Percentiles rank a stretch among this genome's conserved stretches.
Conservation (phyloP, 1,284 basidiomycete genomes). For the Coniophora puteana region DNA sequence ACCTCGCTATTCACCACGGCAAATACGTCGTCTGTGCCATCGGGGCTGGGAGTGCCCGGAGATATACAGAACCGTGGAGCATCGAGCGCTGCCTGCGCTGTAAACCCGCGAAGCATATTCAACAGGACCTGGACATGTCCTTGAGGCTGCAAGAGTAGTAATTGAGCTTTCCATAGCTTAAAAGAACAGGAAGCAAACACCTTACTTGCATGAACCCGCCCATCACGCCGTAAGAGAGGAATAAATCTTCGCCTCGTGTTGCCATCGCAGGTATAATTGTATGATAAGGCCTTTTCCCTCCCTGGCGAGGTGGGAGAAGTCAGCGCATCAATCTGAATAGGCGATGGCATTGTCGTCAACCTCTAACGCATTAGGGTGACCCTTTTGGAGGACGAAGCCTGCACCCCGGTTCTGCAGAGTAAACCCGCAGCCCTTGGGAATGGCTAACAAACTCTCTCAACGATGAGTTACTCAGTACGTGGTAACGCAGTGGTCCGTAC, state of each 20-base stretch:
- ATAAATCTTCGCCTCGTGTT: slow-evolving; percentile 77
- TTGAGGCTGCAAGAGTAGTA: slow-evolving; percentile 56
- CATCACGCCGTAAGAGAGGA: slow-evolving; percentile 92
- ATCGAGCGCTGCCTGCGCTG: slow-evolving; percentile 83
- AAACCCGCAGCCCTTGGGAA: slow-evolving; percentile 93
- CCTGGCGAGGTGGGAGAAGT: slow-evolving; percentile 32
- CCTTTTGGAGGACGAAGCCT: slow-evolving; percentile 76
- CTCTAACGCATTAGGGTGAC: slow-evolving; percentile 80
- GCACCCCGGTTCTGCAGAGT: slow-evolving; percentile 93
- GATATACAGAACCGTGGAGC: slow-evolving; percentile 96
- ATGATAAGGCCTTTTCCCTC: slow-evolving; percentile 90
- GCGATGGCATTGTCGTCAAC: slow-evolving; percentile 29
- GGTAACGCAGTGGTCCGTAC: slow-evolving; percentile 29
- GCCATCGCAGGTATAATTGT: slow-evolving; percentile 95
- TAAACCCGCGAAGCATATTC: slow-evolving; percentile 85
- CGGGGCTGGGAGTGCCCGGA: slow-evolving; percentile 70
- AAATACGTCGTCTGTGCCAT: slow-evolving; percentile 43
- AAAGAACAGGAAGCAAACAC: not conserved
- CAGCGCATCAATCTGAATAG: not conserved
- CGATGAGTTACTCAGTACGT: not conserved
- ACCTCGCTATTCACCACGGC: slow-evolving; percentile 80
- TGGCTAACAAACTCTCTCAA: slow-evolving; percentile 41
- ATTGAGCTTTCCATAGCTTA: slow-evolving; percentile 1
- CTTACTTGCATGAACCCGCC: slow-evolving; percentile 90
- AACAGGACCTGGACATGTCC: slow-evolving; percentile 94